Percentiles rank a stretch among this genome's conserved stretches.
Evolutionary conservation across 2,329 filamentous ascomycete species (phyloP).

Genomic region (Fusarium musae): DNA sequence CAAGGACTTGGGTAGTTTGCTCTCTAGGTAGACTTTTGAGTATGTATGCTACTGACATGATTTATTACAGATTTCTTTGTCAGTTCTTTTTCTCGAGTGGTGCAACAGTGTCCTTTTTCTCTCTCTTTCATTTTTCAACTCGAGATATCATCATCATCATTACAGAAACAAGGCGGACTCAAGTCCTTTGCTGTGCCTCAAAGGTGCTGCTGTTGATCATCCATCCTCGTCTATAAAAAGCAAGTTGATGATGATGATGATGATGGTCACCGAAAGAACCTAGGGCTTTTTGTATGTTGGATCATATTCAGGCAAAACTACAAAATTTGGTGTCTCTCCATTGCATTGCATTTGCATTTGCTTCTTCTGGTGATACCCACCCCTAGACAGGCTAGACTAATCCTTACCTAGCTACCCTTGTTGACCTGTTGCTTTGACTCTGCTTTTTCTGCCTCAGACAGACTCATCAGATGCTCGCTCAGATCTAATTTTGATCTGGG

Average conservation of each 20-base stretch:
- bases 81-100: not conserved
- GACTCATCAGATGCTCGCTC: too few relatives aligned
- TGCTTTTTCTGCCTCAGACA: not conserved
- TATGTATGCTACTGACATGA: not conserved
- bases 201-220: conserved; percentile 4
- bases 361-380: conserved; percentile 21
- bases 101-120: not conserved
- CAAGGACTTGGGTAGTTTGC: not conserved
- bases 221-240: conserved; percentile 11
- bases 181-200: conserved; percentile 18
- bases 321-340: conserved; percentile 7
- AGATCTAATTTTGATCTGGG: conserved; percentile 16
- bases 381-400: not conserved
- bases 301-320: conserved; percentile 10
- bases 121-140: not conserved
- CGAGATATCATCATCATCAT: not conserved
- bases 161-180: not conserved
- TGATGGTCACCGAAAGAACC: not conserved
- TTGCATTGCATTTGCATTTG: not conserved
- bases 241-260: not conserved
- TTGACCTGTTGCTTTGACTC: not conserved
- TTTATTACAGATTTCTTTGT: not conserved
- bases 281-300: not conserved
- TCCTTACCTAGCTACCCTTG: not conserved
- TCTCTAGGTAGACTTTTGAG: not conserved